Evolutionary conservation across 2,329 filamentous ascomycete genomes (phyloP).

Genomic region (Zasmidium cellare): DNA sequence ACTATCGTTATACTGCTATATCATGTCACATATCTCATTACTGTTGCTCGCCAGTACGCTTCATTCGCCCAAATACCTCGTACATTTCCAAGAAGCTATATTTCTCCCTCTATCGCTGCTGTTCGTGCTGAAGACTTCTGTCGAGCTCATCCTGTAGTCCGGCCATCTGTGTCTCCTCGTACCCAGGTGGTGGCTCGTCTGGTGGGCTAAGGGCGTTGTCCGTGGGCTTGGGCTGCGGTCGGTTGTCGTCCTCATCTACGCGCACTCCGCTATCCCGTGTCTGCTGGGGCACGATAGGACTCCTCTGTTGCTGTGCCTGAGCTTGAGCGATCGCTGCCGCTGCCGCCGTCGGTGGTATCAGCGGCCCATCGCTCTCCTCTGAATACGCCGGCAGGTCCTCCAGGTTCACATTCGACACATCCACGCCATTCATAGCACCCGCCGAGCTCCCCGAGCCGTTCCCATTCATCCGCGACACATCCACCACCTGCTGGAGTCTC

Average conservation of each 20-base stretch:
- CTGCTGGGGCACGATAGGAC: constrained; percentile 17
- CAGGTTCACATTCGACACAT: constrained; percentile 68
- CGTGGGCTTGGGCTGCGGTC: constrained; percentile 18
- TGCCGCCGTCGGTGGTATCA: constrained; percentile 39
- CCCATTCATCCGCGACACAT: constrained; percentile 58
- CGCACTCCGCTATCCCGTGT: constrained; percentile 19
- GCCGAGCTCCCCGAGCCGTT: constrained; percentile 18
- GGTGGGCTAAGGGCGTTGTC: constrained; percentile 49
- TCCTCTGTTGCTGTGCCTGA: constrained; percentile 11
- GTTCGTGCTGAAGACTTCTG: constrained; percentile 33
- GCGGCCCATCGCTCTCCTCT: constrained; percentile 48
- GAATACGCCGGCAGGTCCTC: constrained; percentile 90
- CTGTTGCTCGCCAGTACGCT: not conserved
- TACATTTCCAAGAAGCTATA: not conserved
- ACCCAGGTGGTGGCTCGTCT: constrained; percentile 81
- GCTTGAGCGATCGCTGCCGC: constrained; percentile 25
- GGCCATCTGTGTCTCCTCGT: constrained; percentile 86
- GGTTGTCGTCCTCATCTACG: constrained; percentile 10
- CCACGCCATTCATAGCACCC: constrained; percentile 45
- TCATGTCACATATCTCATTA: not conserved
- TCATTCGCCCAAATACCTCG: not conserved
- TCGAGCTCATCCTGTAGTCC: constrained; percentile 75
- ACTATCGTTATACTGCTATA: not conserved
- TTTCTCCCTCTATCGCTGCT: not conserved
- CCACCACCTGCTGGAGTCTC: constrained; percentile 75